Evolutionary conservation across 2,329 filamentous ascomycete genomes (phyloP), one percentile per base, ranked within the genome.

Genomic region (Zarea fungicola): DNA sequence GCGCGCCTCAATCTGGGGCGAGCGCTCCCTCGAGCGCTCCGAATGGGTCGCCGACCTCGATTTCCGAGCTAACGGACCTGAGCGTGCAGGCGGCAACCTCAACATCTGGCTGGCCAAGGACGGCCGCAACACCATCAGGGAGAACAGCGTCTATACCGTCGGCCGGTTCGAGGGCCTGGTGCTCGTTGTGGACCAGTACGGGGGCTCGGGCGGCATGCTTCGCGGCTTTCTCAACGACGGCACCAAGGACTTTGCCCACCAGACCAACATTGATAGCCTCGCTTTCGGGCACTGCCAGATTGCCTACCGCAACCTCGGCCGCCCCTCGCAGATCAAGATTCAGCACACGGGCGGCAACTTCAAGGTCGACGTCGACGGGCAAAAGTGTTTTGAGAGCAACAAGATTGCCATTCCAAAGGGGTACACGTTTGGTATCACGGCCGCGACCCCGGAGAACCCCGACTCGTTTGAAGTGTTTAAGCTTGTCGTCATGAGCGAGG

Each of bases 401-500:
- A 87, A 89, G 73, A 77, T 97, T 60, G 75, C 74, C 53, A 77
- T 99, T 21, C 93, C 92, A 3, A 60, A 77, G 2, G 88, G 88
- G 56, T 95, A 97, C 72, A 79, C 80, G 64, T 88, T 96, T 56
- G 93, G 93, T 59, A 72, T 99, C 57, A 89, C 87, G 11, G 93
- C 92, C 35, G 87, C 89, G 14, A 92, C 89, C 3, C 87, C 89
- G 25, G 92, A 97, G 57, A 91, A 83, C 59, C 90, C 93, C 1
- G 93, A 99, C 69, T 95, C 89, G 5, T 95, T 96, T 61, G 93
- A 99, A 68, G 68, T 96, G 56, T 93, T 91, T 75, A 95, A 92
- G 65, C 79, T 97, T 62, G 77, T 87, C 29, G 80, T 93, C 44
- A 81, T 84, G 61, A 83, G 78, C 10, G 78, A 81, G 59, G 70